These are phyloP conservation scores for Exophiala viscosa DNA, from an alignment of 2,329 filamentous ascomycete genomes.

Conservation along the genomic window DNA sequence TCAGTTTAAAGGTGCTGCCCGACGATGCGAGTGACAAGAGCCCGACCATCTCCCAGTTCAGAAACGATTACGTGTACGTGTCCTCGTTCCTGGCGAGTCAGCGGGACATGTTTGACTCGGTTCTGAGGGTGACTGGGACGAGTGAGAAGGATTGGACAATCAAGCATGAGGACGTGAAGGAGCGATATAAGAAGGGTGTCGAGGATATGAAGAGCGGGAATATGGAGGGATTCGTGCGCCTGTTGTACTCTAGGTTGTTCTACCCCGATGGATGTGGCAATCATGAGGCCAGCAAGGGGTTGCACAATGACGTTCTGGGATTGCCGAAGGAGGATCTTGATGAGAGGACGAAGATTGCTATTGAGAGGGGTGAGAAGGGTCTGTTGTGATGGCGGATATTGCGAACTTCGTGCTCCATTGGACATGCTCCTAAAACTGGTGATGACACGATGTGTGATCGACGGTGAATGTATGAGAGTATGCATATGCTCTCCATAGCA, in stretches of 20 bases:
- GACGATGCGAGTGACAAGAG: conserved; percentile 37
- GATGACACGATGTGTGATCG: too few relatives aligned
- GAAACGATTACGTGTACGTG: conserved; percentile 51
- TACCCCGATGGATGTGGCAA: conserved; percentile 41
- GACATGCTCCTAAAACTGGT: too few relatives aligned
- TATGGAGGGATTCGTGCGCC: conserved; percentile 42
- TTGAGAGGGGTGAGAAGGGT: conserved; percentile 8
- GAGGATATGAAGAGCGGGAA: conserved; percentile 40
- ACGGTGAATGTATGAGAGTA: too few relatives aligned
- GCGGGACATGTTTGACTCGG: conserved; percentile 61
- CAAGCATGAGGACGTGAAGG: conserved; percentile 42
- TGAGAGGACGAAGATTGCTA: conserved; percentile 39
- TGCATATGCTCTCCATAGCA: too few relatives aligned
- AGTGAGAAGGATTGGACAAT: conserved; percentile 61
- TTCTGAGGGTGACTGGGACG: conserved; percentile 57
- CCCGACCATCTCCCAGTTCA: conserved; percentile 41
- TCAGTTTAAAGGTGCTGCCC: conserved; percentile 46
- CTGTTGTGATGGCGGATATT: background rate
- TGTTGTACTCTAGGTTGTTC: conserved; percentile 58
- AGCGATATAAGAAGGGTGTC: conserved; percentile 49
- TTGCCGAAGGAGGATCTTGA: conserved; percentile 30
- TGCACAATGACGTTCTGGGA: conserved; percentile 25
- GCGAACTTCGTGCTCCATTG: too few relatives aligned
- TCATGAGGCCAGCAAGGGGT: conserved; percentile 22
- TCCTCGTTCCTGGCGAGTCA: conserved; percentile 59